These are phyloP conservation scores for Camillea tinctor DNA, from an alignment of 2,329 filamentous ascomycete species.

Conservation along the genomic window DNA sequence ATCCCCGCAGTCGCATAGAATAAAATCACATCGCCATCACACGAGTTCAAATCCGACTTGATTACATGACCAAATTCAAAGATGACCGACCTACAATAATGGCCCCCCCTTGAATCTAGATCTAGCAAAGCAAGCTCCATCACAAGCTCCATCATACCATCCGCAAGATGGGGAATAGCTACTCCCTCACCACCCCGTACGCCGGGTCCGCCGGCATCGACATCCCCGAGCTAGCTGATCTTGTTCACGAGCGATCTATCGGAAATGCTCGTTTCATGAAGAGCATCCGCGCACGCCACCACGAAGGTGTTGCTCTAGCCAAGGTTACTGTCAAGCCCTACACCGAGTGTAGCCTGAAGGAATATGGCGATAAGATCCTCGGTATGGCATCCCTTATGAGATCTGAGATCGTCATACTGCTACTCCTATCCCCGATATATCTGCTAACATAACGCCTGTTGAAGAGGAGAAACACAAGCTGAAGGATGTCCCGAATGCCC, in stretches of 20 bases:
- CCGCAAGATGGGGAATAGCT: constrained; percentile 84
- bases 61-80: constrained; percentile 8
- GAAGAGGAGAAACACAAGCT: constrained; percentile 77
- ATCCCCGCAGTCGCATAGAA: neutral
- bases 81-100: constrained; percentile 10
- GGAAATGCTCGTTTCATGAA: constrained; percentile 96
- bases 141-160: constrained; percentile 22
- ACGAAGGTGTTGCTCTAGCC: constrained; percentile 87
- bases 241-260: constrained; percentile 89
- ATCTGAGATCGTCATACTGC: neutral
- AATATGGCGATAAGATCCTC: constrained; percentile 74
- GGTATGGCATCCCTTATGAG: constrained; percentile 54
- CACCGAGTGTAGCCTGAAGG: constrained; percentile 72
- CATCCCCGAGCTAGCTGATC: constrained; percentile 83
- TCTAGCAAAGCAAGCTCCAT: neutral
- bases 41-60: neutral
- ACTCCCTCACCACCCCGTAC: constrained; percentile 88
- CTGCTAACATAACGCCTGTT: constrained; percentile 10
- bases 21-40: neutral
- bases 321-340: constrained; percentile 96
- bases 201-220: constrained; percentile 93
- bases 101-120: constrained; percentile 8
- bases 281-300: constrained; percentile 85
- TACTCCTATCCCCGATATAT: neutral
- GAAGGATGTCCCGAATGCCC: constrained; percentile 82